Evolutionary conservation across 2,329 filamentous ascomycete genomes (phyloP), one percentile per base, ranked within the genome.

Genomic region (Fusarium udum): DNA sequence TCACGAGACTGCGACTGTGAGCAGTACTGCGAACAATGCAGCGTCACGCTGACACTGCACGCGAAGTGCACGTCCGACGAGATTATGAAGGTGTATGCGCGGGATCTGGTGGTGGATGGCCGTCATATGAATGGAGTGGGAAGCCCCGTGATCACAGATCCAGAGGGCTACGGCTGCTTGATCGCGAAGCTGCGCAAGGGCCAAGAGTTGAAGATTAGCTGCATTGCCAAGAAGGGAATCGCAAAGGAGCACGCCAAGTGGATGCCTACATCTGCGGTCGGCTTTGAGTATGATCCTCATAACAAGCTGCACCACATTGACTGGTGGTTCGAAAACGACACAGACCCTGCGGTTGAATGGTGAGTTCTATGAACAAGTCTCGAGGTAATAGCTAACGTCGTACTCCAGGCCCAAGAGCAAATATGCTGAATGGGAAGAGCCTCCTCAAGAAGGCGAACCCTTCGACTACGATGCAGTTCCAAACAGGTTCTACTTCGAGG

Each of bases 161-260:
- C 92, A 2, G 93, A 95, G 57, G 91, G 92, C 16, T 90, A 93
- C 64, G 96, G 96, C 3, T 90, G 92, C 49, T 87, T 98, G 76
- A 95, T 99, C 74, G 93, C 93, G 79, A 98, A 98, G 87, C 85
- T 99, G 80, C 89, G 95, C 66, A 92, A 92, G 79, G 94, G 93
- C 6, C 96, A 99, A 84, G 95, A 97, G 83, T 85, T 99, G 69
- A 92, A 94, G 81, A 90, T 99, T 79, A 93, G 90, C 70, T 98
- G 95, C 80, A 93, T 98, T 74, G 96, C 95, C 57, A 98, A 97
- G 87, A 98, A 98, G 87, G 96, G 96, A 3, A 98, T 98, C 74
- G 95, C 95, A 42, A 99, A 99, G 87, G 96, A 99, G 82, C 96
- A 99, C 83, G 94, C 96, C 15, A 99, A 99, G 83, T 99, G 96